A percentile compares a stretch with the other conserved stretches of the same genome.
These are phyloP conservation scores for Gracilariopsis chorda DNA, from an alignment of 23 red algal genomes.

Conservation along the genomic window DNA sequence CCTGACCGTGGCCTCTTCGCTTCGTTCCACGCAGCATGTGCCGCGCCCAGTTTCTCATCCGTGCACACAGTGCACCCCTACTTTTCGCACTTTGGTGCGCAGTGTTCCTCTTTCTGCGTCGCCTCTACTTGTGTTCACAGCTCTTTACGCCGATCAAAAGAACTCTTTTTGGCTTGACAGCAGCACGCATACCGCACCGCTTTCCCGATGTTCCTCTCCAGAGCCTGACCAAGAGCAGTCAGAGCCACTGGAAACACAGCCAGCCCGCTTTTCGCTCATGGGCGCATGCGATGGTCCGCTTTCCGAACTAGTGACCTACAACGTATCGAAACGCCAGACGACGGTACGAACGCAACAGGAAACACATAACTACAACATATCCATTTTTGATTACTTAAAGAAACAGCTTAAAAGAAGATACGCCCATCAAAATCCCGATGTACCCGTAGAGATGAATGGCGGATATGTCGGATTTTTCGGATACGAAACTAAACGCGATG, in stretches of 20 bases:
- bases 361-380: neutral
- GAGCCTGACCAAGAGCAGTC: neutral
- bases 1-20: neutral
- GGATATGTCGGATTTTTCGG: slow-evolving; percentile 95
- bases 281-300: slow-evolving; percentile 47
- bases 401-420: neutral
- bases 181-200: neutral
- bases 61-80: neutral
- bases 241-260: neutral
- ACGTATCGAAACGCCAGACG: neutral
- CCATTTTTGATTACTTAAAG: slow-evolving; percentile 66
- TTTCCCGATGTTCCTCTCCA: slow-evolving; percentile 24
- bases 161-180: slow-evolving; percentile 65
- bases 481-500: slow-evolving; percentile 88
- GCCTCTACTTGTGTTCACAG: slow-evolving; percentile 25
- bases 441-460: slow-evolving; percentile 76
- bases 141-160: slow-evolving; percentile 32
- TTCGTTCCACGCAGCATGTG: neutral
- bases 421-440: neutral
- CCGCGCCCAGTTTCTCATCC: neutral
- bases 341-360: neutral
- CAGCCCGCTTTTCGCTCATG: slow-evolving; percentile 64
- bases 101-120: neutral
- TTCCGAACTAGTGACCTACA: slow-evolving; percentile 59
- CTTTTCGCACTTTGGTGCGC: neutral